phyloP scores from a whole-genome alignment of 345 rosid species.

The Odontarrhena argentea region DNA sequence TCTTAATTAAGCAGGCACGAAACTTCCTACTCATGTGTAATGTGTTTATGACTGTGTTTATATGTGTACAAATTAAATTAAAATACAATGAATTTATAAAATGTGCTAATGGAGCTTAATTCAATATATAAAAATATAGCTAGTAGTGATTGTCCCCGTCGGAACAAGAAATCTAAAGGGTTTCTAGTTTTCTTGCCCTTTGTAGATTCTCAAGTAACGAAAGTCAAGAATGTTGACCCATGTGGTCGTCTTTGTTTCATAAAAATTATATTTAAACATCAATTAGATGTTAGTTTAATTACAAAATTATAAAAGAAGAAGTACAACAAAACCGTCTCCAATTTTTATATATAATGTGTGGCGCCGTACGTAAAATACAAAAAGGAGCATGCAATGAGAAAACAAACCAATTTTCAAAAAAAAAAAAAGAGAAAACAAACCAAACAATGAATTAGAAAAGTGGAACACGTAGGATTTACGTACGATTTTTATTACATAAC shows the following conservation, averaged over 20 bases:
- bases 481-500: constrained; percentile 28
- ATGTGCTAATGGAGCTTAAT: constrained; percentile 20
- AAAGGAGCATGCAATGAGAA: constrained; percentile 22
- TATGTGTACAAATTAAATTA: constrained; percentile 15
- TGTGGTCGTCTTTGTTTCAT: constrained; percentile 33
- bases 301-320: background rate
- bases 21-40: constrained; percentile 41
- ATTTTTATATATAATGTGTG: background rate
- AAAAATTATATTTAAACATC: constrained; percentile 30
- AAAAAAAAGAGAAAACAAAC: too few relatives aligned
- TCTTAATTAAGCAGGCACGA: constrained; percentile 14
- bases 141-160: constrained; percentile 35
- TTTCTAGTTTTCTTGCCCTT: constrained; percentile 33
- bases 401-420: too few relatives aligned
- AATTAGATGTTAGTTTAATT: constrained; percentile 28
- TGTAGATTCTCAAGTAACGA: constrained; percentile 41
- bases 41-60: constrained; percentile 37
- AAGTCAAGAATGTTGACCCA: constrained; percentile 45
- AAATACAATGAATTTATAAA: constrained; percentile 22
- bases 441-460: constrained; percentile 4
- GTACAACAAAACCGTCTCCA: constrained; percentile 20
- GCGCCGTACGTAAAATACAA: constrained; percentile 29
- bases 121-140: background rate
- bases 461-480: constrained; percentile 22
- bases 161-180: constrained; percentile 40